Percentiles rank a stretch among this genome's conserved stretches.
Evolutionary conservation across 768 basidiomycete species (phyloP).

Genomic region (Leucocoprinus sp.): DNA sequence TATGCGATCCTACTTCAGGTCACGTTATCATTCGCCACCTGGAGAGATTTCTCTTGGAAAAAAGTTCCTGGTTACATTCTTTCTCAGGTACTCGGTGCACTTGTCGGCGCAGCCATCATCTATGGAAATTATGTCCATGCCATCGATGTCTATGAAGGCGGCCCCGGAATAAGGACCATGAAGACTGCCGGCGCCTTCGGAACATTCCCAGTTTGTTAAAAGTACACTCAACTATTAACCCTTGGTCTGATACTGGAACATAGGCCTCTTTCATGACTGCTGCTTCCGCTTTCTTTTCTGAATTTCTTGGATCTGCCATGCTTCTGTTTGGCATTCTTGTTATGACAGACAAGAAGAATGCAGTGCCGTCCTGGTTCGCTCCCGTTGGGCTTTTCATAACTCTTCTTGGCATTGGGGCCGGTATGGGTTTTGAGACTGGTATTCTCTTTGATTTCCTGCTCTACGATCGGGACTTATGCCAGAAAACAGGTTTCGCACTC

Average conservation of each 20-base stretch:
- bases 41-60: constrained; percentile 61
- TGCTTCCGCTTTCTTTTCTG: constrained; percentile 33
- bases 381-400: constrained; percentile 51
- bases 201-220: constrained; percentile 47
- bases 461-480: background rate
- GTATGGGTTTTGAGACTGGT: constrained; percentile 60
- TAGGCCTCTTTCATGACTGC: constrained; percentile 32
- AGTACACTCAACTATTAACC: background rate
- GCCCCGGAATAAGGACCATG: constrained; percentile 42
- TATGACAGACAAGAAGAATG: constrained; percentile 44
- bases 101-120: constrained; percentile 50
- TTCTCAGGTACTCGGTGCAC: constrained; percentile 56
- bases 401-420: constrained; percentile 38
- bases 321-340: constrained; percentile 51
- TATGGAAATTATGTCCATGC: constrained; percentile 68
- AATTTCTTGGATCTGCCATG: constrained; percentile 55
- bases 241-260: background rate
- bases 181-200: constrained; percentile 49
- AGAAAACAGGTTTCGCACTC: constrained; percentile 25
- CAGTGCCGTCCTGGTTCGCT: constrained; percentile 42
- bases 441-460: background rate
- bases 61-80: constrained; percentile 63
- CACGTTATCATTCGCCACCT: constrained; percentile 55
- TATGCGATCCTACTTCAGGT: constrained; percentile 27
- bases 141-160: constrained; percentile 59